phyloP scores from a whole-genome alignment of 352 stramenopile species.

The Stephanocyclus meneghinianus region DNA sequence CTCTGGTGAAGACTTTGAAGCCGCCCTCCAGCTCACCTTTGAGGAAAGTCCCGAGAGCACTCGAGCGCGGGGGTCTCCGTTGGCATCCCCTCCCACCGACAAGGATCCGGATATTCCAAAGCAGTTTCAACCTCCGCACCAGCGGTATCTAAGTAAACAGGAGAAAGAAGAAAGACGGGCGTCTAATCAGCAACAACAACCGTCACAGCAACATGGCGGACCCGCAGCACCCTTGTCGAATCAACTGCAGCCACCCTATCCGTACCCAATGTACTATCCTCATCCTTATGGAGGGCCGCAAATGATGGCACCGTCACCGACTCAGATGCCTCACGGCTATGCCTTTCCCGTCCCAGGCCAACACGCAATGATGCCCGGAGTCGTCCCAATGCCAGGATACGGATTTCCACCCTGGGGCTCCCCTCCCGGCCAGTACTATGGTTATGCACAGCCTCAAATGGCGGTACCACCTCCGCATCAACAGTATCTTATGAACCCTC shows the following conservation, averaged over 20 bases:
- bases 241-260: conserved; percentile 15
- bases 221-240: not conserved
- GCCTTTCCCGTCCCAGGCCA: not conserved
- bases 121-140: conserved; percentile 8
- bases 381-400: conserved; percentile 1
- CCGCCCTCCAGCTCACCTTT: conserved; percentile 49
- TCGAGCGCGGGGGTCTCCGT: not conserved
- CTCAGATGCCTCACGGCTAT: not conserved
- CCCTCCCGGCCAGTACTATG: conserved; percentile 25
- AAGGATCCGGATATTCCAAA: not conserved
- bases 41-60: conserved; percentile 35
- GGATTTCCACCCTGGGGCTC: conserved; percentile 21
- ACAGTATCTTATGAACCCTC: not conserved
- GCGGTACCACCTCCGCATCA: conserved; percentile 3
- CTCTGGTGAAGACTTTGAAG: conserved; percentile 42
- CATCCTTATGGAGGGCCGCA: conserved; percentile 13
- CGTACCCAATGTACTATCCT: conserved; percentile 27
- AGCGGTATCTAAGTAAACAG: conserved; percentile 3
- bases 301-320: conserved; percentile 14
- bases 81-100: not conserved
- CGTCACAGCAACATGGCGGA: not conserved
- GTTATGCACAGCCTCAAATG: conserved; percentile 18
- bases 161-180: not conserved
- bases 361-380: conserved; percentile 1
- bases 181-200: not conserved